Evolutionary conservation across 2,329 filamentous ascomycete species (phyloP).

Genomic region (Neofusicoccum kwambonambiense): DNA sequence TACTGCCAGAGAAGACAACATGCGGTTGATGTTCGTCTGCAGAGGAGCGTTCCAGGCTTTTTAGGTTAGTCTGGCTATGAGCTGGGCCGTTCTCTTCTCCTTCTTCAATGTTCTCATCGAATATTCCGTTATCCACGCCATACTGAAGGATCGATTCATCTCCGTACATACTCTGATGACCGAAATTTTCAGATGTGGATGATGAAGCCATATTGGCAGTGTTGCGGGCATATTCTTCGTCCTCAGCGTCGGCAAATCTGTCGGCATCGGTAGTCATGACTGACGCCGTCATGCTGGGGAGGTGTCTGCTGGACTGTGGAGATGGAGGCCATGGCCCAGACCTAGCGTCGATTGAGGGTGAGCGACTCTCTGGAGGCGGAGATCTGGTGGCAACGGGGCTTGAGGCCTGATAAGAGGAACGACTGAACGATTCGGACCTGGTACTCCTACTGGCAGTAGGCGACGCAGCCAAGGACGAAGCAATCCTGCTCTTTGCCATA

Average conservation of each 20-base stretch:
- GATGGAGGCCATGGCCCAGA: neutral
- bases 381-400: neutral
- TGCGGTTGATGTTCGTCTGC: neutral
- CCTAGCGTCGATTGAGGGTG: neutral
- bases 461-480: neutral
- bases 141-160: slow-evolving; percentile 36
- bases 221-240: slow-evolving; percentile 27
- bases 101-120: slow-evolving; percentile 23
- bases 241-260: slow-evolving; percentile 42
- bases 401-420: neutral
- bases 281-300: slow-evolving; percentile 25
- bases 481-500: slow-evolving; percentile 15
- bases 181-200: neutral
- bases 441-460: neutral
- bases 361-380: neutral
- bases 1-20: neutral
- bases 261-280: slow-evolving; percentile 38
- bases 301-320: neutral
- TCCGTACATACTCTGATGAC: slow-evolving; percentile 26
- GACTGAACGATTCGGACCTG: neutral
- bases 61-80: neutral
- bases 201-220: neutral
- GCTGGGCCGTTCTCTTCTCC: neutral
- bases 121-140: slow-evolving; percentile 32
- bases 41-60: neutral